These are phyloP conservation scores for Melaleuca alternifolia DNA, from an alignment of 345 rosid genomes.

Conservation along the genomic window DNA sequence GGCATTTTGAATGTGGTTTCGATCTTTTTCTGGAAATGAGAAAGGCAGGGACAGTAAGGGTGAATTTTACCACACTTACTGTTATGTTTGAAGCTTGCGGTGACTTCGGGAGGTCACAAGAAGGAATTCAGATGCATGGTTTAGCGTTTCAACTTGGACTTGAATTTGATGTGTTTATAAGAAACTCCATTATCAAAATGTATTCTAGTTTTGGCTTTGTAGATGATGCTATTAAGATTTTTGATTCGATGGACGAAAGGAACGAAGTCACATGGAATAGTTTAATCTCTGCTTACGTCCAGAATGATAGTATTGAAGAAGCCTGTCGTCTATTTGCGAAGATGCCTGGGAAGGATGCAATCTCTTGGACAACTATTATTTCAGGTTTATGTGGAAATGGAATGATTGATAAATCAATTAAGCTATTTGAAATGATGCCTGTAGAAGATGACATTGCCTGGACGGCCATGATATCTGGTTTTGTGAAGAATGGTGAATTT, in stretches of 20 bases:
- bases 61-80: conserved; percentile 53
- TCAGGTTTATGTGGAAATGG: conserved; percentile 40
- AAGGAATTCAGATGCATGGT: conserved; percentile 59
- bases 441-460: conserved; percentile 59
- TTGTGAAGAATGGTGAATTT: conserved; percentile 39
- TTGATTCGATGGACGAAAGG: conserved; percentile 27
- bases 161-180: conserved; percentile 42
- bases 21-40: conserved; percentile 54
- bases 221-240: conserved; percentile 33
- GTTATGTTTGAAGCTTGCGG: conserved; percentile 60
- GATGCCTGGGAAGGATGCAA: conserved; percentile 56
- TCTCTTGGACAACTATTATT: conserved; percentile 78
- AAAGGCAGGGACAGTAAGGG: conserved; percentile 27
- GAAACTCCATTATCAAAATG: conserved; percentile 60
- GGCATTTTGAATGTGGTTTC: conserved; percentile 48
- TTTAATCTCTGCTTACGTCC: conserved; percentile 49
- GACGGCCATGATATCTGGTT: conserved; percentile 68
- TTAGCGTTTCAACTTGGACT: conserved; percentile 35
- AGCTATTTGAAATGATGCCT: conserved; percentile 64
- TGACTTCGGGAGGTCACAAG: conserved; percentile 20
- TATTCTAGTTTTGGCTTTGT: conserved; percentile 42
- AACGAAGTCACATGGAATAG: conserved; percentile 74
- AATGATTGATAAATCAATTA: conserved; percentile 26
- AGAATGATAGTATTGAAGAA: conserved; percentile 27
- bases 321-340: conserved; percentile 46